Conservation (phyloP, 2,329 filamentous ascomycete species). For the Westerdykella ornata region DNA sequence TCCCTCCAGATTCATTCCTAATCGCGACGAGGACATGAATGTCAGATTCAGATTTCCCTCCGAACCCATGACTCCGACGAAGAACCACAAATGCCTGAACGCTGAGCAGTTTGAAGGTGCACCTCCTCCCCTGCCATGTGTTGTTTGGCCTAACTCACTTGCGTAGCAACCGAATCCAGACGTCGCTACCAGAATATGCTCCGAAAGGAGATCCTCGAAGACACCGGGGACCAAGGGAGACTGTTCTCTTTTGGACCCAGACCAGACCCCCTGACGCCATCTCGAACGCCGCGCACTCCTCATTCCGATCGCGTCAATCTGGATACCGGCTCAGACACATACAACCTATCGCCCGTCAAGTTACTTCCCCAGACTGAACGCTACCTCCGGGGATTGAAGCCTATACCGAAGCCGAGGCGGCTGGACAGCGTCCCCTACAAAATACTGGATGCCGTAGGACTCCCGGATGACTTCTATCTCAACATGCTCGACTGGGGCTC, state of each 20-base stretch:
- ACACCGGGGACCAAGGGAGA: too few relatives aligned
- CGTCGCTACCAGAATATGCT: too few relatives aligned
- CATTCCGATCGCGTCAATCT: conserved; percentile 68
- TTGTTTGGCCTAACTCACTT: too few relatives aligned
- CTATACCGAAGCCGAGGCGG: conserved; percentile 77
- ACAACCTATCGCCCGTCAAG: conserved; percentile 89
- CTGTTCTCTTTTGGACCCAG: too few relatives aligned
- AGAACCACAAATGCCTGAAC: too few relatives aligned
- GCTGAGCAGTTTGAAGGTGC: too few relatives aligned
- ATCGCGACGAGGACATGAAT: conserved; percentile 85
- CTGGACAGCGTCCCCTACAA: conserved; percentile 98
- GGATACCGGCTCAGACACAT: conserved; percentile 85
- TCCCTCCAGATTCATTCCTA: conserved; percentile 76
- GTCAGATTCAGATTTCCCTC: conserved; percentile 88
- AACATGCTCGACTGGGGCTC: conserved; percentile 98
- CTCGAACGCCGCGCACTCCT: conserved; percentile 79
- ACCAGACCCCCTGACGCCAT: conserved; percentile 54
- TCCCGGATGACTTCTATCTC: conserved; percentile 95
- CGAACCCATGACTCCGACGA: conserved; percentile 49
- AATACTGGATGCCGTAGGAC: conserved; percentile 88
- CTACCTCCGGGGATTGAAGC: conserved; percentile 68
- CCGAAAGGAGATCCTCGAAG: too few relatives aligned
- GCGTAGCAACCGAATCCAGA: too few relatives aligned
- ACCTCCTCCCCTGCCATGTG: too few relatives aligned
- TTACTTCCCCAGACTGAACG: conserved; percentile 70